Evolutionary conservation across 805 yeast genomes (phyloP), one percentile per base, ranked within the genome.

Genomic region (Nakazawaea molendinolei): DNA sequence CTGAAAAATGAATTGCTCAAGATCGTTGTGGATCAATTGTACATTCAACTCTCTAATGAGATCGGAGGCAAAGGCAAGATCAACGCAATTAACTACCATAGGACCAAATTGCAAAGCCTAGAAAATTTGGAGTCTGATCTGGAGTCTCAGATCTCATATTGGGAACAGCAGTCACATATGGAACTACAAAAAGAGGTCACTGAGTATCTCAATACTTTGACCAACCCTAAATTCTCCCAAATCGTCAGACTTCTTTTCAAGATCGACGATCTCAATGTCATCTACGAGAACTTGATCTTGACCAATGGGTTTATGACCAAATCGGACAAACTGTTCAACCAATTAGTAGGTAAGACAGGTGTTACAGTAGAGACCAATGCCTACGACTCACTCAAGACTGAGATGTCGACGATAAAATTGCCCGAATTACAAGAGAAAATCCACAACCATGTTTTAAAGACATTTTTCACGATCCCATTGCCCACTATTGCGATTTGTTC

Each of bases 101-200:
- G 35, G 22, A 20, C 26, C 21, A 33, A 41, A 8, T 28, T 38
- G 34, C 36, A 29, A 40, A 40, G 15, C 18, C 43, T 23, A 26
- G 42, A 38, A 32, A 36, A 23, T 39, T 44, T 20, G 36, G 28
- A 15, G 38, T 33, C 5, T 6, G 13, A 8, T 34, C 8, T 52
- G 18, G 43, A 40, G 23, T 33, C 34, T 3, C 49, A 56, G 32
- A 49, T 60, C 7, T 46, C 43, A 13, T 42, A 43, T 12, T 58
- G 63, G 64, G 45, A 61, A 1, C 61, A 57, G 41, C 30, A 36
- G 7, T 50, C 63, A 3, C 65, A 60, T 46, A 46, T 51, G 31
- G 62, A 58, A 37, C 39, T 60, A 23, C 65, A 60, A 38, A 45
- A 59, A 1, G 47, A 47, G 15, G 49, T 60, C 10, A 43, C 44